Evolutionary conservation across 2,329 filamentous ascomycete species (phyloP).

Genomic region (Rhynchosporium graminicola): DNA sequence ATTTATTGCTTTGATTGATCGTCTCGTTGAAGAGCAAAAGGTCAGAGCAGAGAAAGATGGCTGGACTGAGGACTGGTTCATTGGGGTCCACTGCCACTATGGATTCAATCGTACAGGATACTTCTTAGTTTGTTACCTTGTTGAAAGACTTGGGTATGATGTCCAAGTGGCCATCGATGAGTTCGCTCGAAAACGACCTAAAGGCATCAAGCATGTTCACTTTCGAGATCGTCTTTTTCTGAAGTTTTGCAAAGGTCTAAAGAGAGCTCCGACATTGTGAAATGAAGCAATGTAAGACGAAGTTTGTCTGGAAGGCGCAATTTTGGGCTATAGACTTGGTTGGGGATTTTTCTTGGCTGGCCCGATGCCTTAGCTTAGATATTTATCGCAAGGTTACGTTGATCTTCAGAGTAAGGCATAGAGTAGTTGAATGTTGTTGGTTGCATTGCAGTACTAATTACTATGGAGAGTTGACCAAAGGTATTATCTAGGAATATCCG

Average conservation of each 20-base stretch:
- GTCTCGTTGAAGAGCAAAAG: constrained; percentile 58
- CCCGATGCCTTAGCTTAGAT: constrained; percentile 12
- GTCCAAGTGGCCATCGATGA: constrained; percentile 77
- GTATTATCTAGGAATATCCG: no score
- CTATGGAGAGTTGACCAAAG: no score
- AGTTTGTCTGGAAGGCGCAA: constrained; percentile 3
- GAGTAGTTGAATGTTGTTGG: no score
- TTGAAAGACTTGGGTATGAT: constrained; percentile 72
- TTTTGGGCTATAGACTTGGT: constrained; percentile 8
- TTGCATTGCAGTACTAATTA: no score
- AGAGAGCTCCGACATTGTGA: constrained; percentile 37
- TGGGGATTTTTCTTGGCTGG: not conserved
- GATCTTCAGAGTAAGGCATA: no score
- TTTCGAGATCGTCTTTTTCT: constrained; percentile 84
- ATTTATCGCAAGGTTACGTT: no score
- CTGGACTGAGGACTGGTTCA: constrained; percentile 49
- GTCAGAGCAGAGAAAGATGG: constrained; percentile 45
- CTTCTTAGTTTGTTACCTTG: constrained; percentile 86
- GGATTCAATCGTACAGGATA: constrained; percentile 91
- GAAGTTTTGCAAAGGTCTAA: constrained; percentile 59
- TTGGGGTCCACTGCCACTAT: constrained; percentile 84
- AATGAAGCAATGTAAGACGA: not conserved
- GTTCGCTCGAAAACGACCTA: constrained; percentile 71
- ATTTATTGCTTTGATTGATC: constrained; percentile 60
- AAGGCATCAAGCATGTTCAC: constrained; percentile 86